A percentile compares a stretch with the other conserved stretches of the same genome.
Conservation (phyloP, 1,139 yeast species). For the Yamadazyma diddensiae region DNA sequence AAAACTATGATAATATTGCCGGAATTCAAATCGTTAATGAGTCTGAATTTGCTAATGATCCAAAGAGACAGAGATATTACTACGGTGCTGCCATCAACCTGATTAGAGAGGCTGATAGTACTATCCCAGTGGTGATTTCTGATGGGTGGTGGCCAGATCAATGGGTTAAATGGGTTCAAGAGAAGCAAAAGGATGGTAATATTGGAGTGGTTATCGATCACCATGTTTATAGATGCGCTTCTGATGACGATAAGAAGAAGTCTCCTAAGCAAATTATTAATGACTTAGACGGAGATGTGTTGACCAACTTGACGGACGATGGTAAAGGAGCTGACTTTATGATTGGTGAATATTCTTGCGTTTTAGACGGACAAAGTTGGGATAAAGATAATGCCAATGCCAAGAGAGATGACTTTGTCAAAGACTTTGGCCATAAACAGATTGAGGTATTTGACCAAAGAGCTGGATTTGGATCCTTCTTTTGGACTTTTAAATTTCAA, state of each 20-base stretch:
- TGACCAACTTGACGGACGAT: constrained; percentile 47
- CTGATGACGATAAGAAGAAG: constrained; percentile 68
- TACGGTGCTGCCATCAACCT: constrained; percentile 65
- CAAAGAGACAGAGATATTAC: constrained; percentile 53
- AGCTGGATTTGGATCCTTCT: constrained; percentile 69
- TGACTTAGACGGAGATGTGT: constrained; percentile 53
- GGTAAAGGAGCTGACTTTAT: constrained; percentile 62
- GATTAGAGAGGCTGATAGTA: constrained; percentile 54
- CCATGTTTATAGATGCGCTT: constrained; percentile 84
- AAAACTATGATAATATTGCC: constrained; percentile 59
- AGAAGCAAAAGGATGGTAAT: constrained; percentile 32
- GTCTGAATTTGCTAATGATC: constrained; percentile 56
- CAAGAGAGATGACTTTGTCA: constrained; percentile 32
- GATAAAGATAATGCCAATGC: constrained; percentile 47
- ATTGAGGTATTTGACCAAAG: constrained; percentile 42
- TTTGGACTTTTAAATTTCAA: constrained; percentile 89
- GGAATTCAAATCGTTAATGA: constrained; percentile 89
- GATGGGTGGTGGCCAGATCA: constrained; percentile 93
- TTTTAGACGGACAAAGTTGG: constrained; percentile 77
- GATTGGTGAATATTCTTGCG: constrained; percentile 92
- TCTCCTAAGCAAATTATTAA: constrained; percentile 60
- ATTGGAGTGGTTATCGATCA: constrained; percentile 75
- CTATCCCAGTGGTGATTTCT: constrained; percentile 73
- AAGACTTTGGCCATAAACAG: constrained; percentile 42
- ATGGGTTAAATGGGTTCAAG: constrained; percentile 69